Base-by-base conservation (phyloP, 371 early-diverging fungal species). In the Mucor circinelloides region DNA sequence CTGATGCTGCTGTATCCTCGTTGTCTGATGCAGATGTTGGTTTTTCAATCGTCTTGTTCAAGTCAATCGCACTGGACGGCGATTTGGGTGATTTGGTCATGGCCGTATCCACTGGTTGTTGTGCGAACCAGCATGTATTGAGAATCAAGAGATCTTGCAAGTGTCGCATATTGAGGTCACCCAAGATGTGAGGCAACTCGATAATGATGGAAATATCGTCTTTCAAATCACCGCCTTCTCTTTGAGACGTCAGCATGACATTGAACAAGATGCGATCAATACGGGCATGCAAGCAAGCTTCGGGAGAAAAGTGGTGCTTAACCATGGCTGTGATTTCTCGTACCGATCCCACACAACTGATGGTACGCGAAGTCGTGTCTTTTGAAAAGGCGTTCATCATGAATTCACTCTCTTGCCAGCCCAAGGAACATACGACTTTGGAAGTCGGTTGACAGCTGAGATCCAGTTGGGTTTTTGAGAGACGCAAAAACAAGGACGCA, bases 261-360 rank as follows among this genome's bases (percentile, higher is more conserved):
- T 87, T 90, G 58, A 89, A 86, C 38, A 81, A 64, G 57, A 88
- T 73, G 9, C 84, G 81, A 21, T 90, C 86, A 15, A 93, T 78
- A 48, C 83, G 86, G 8, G 85, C 84, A 34, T 77, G 77, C 48
- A 94, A 71, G 60, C 93, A 93, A 54, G 93, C 88, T 67, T 94
- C 93, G 12, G 93, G 93, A 8, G 95, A 95, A 67, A 92, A 95
- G 17, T 87, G 82, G 66, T 95, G 93, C 15, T 90, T 90, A 25
- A 94, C 82, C 28, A 86, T 73, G 2, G 86, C 89, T 3, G 89
- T 89, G 1, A 85, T 82, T 9, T 85, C 85, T 3, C 79, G 69
- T 13, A 93, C 76, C 15, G 83, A 86, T 5, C 88, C 91, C 25
- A 85, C 80, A 64, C 89, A 85, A 21, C 89, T 90, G 30, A 86